Percentiles rank a stretch among this genome's conserved stretches.
Conservation (phyloP, 805 yeast species). For the Torulaspora gathmanii region DNA sequence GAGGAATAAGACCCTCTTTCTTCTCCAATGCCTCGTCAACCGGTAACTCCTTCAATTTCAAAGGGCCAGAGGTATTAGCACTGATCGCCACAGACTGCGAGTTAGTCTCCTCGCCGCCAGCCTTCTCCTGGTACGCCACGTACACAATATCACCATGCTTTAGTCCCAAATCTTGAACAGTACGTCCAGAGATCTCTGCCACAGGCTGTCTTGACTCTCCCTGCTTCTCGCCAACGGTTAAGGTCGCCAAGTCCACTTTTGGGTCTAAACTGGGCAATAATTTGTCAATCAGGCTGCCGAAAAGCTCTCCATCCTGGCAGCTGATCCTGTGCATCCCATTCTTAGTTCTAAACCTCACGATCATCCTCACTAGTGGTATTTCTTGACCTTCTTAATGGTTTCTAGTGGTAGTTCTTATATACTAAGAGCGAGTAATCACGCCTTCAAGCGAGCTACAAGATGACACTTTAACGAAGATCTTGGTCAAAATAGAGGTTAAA, state of each 20-base stretch:
- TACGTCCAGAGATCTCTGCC: slow-evolving; percentile 22
- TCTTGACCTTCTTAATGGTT: background rate
- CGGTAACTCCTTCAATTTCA: slow-evolving; percentile 47
- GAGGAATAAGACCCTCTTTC: slow-evolving; percentile 65
- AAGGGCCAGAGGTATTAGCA: slow-evolving; percentile 7
- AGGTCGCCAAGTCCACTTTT: slow-evolving; percentile 25
- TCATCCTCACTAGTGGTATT: slow-evolving; percentile 33
- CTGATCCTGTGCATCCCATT: slow-evolving; percentile 75
- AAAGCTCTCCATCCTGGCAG: slow-evolving; percentile 42
- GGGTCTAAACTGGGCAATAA: slow-evolving; percentile 29
- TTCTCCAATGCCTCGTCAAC: slow-evolving; percentile 65
- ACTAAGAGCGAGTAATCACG: slow-evolving; percentile 1
- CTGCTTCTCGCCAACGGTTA: slow-evolving; percentile 29
- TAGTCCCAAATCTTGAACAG: slow-evolving; percentile 44
- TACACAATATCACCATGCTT: slow-evolving; percentile 59
- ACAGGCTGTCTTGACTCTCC: slow-evolving; percentile 30
- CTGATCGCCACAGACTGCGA: slow-evolving; percentile 14
- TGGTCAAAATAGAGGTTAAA: background rate
- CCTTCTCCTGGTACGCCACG: slow-evolving; percentile 36
- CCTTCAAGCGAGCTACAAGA: background rate
- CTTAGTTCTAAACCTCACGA: slow-evolving; percentile 75
- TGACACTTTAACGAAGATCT: background rate
- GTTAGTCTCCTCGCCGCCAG: slow-evolving; percentile 1
- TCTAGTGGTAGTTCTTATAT: background rate
- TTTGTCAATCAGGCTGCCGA: slow-evolving; percentile 43